Evolutionary conservation across 306 rosid genomes (phyloP).

Genomic region (Hylodesmum podocarpum): DNA sequence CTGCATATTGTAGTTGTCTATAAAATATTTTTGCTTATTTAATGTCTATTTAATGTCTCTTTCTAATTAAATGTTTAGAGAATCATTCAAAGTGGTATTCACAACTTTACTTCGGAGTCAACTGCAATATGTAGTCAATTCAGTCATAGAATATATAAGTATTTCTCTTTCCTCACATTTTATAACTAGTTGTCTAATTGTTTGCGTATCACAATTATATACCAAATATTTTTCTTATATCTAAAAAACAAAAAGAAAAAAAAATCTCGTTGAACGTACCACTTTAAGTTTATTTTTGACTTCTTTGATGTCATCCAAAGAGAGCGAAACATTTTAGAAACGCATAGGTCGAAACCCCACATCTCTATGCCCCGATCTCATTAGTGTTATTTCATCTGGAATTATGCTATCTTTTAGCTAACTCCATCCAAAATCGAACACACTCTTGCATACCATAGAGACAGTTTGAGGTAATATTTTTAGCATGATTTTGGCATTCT

Average conservation of each 20-base stretch:
- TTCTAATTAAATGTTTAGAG: too few species aligned
- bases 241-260: too few species aligned
- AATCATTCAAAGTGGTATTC: not conserved
- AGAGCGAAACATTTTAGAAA: slow-evolving; percentile 21
- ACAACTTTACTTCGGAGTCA: too few species aligned
- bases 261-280: slow-evolving; percentile 25
- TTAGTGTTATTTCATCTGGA: slow-evolving; percentile 43
- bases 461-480: not conserved
- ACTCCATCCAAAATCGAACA: slow-evolving; percentile 27
- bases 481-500: not conserved
- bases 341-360: slow-evolving; percentile 27
- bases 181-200: too few species aligned
- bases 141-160: too few species aligned
- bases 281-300: slow-evolving; percentile 42
- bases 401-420: not conserved
- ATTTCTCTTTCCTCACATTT: too few species aligned
- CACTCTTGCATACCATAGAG: not conserved
- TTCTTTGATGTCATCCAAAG: slow-evolving; percentile 40
- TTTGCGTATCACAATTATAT: too few species aligned
- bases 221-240: too few species aligned
- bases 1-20: too few species aligned
- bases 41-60: too few species aligned
- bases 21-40: too few species aligned
- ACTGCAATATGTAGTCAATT: too few species aligned
- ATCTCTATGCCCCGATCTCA: slow-evolving; percentile 36